Base-by-base conservation (phyloP, 176 grass and related monocot genomes). In the Eleusine indica region DNA sequence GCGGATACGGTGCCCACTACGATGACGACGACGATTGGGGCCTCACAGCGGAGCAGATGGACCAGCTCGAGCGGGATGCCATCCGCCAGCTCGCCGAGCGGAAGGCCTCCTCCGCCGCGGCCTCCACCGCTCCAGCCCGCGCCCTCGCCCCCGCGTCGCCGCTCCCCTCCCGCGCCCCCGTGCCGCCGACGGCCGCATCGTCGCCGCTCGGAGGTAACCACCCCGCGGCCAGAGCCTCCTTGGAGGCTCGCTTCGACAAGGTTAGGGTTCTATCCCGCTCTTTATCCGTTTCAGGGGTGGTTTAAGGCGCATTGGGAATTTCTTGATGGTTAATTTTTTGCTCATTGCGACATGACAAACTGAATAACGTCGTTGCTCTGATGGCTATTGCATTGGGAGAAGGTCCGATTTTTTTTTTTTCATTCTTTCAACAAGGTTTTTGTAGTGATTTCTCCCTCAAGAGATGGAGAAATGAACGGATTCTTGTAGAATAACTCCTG, bases 1-100 rank as follows among this genome's bases (percentile, higher is more conserved):
- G 64, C 46, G 70, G 76, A 8, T 47, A 47, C 44, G 44, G 32
- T 35, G 32, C 32, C 32, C 32, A 35, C 19, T 57, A 73, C 62
- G 43, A 74, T 43, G 88, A 90, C 67, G 72, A 85, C 14, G 91
- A 92, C 15, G 96, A 98, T 72, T 95, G 96, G 96, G 96, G 69
- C 77, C 80, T 98, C 54, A 95, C 85, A 54, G 87, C 82, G 86
- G 91, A 95, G 68, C 90, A 98, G 73, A 77, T 91, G 82, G 93
- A 91, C 96, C 85, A 90, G 74, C 68, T 98, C 13, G 96, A 98
- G 85, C 74, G 76, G 88, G 92, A 98, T 28, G 92, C 96, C 87
- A 91, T 90, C 67, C 84, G 89, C 66, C 86, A 90, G 77, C 82
- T 98, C 53, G 86, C 90, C 14, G 91, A 92, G 83, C 86, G 96